Base-by-base conservation (phyloP, 805 yeast species). In the Saccharomycopsis schoenii region DNA sequence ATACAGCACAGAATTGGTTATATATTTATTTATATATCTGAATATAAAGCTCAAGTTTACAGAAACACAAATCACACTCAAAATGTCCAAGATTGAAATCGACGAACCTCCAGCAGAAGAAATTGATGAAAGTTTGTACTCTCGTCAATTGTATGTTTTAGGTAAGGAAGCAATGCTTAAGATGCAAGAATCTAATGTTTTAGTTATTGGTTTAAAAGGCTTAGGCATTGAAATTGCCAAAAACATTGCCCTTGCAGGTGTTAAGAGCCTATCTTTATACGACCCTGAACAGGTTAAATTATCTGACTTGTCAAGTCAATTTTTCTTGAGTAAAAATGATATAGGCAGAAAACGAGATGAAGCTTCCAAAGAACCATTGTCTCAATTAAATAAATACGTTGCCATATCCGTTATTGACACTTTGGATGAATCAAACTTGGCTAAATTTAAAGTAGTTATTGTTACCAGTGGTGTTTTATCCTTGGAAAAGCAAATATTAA, bases 141-240 rank as follows among this genome's bases (percentile, higher is more conserved):
- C 98, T 47, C 89, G 99, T 73, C 99, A 94, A 76, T 82, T 94
- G 73, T 90, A 93, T 69, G 99, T 94, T 58, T 76, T 94, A 66
- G 99, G 99, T 64, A 91, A 89, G 69, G 99, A 94, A 66, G 99
- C 99, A 58, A 94, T 94, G 99, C 78, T 92, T 68, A 89, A 90
- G 73, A 89, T 94, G 97, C 97, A 92, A 69, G 80, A 83, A 66
- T 91, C 98, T 29, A 90, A 88, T 68, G 97, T 94, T n/a, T 81
- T 94, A 57, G 80, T 94, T 56, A 83, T 92, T 65, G 99, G 99
- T 2, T 77, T 93, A 61, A 86, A 84, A 70, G 99, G 99, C 56
- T 77, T 94, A 56, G 99, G 99, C 69, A 81, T 89, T 52, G 99
- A 94, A 75, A 90, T 94, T 61, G 97, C 99, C 25, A 94, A 94